Evolutionary conservation across 1,284 basidiomycete species (phyloP), one percentile per base, ranked within the genome.

Genomic region (Ceratorhiza oryzae-sativae): DNA sequence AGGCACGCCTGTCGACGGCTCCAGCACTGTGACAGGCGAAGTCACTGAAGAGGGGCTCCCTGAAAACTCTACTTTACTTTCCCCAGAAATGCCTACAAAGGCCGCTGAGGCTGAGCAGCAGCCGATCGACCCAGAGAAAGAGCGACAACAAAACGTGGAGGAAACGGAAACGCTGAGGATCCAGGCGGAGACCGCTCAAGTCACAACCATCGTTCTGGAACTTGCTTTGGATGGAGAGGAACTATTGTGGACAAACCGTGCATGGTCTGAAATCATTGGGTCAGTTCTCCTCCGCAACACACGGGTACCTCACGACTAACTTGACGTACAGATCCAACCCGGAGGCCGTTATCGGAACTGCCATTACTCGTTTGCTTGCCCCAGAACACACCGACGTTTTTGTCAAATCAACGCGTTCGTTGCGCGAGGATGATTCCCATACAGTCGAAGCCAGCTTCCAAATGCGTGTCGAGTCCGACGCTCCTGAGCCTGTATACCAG

Each of bases 121-220:
- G 39, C 1, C 60, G 58, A 42, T 73, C 42, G 36, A 71, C 75
- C 3, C 77, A 76, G 25, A 78, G n/a, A 74, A 72, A 20, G 56
- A 71, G 34, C 71, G 63, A 8, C 41, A 68, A 13, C 61, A 49
- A 30, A 55, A 89, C 65, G 86, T 91, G 9, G 84, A 94, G 71
- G 91, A 91, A 15, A 92, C 92, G 0, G 94, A 97, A 77, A 90
- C 93, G 32, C 81, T 98, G 34, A 87, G 90, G 34, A 83, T 93
- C 36, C 90, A 95, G 76, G 95, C 94, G 1, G 95, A 98, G 80
- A 93, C 92, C 4, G 94, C 94, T 15, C 93, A 96, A 81, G 94
- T 90, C 78, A 92, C 94, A 80, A 97, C 97, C 77, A 94, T 98
- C 67, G 93, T 99, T 36, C 87, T 99, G 84, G 97, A 99, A 80